These are phyloP conservation scores for Acer campestre DNA, from an alignment of 345 rosid species.

Conservation along the genomic window DNA sequence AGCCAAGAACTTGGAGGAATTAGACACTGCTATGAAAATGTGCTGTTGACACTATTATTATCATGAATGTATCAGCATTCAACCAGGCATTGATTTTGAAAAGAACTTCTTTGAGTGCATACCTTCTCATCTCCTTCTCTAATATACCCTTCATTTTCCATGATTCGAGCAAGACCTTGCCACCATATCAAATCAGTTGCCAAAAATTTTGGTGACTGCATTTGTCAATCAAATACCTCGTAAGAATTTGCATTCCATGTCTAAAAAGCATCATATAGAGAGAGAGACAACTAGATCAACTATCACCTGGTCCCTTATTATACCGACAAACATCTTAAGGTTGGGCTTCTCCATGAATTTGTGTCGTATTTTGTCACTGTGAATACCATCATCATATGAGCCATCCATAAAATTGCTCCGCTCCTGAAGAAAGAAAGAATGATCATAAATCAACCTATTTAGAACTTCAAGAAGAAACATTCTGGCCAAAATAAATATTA, in stretches of 20 bases:
- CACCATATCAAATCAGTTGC: slow-evolving; percentile 74
- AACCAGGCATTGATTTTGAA: slow-evolving; percentile 1
- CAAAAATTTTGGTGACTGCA: slow-evolving; percentile 58
- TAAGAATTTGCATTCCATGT: slow-evolving; percentile 7
- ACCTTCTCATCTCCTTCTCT: slow-evolving; percentile 68
- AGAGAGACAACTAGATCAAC: not conserved
- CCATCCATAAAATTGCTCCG: slow-evolving; percentile 28
- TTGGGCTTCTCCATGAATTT: slow-evolving; percentile 49
- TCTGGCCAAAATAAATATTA: not conserved
- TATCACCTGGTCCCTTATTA: slow-evolving; percentile 72
- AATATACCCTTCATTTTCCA: slow-evolving; percentile 78
- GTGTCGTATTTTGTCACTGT: slow-evolving; percentile 25
- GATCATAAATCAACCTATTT: not conserved
- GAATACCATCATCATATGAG: slow-evolving; percentile 45
- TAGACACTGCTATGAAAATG: not conserved
- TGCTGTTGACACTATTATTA: too few relatives aligned
- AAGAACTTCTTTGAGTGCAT: slow-evolving; percentile 1
- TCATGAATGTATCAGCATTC: slow-evolving; percentile 5
- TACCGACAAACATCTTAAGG: slow-evolving; percentile 56
- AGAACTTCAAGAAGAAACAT: too few relatives aligned
- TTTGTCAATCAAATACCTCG: slow-evolving; percentile 22
- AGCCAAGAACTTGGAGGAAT: not conserved
- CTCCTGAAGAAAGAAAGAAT: slow-evolving; percentile 27
- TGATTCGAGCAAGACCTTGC: slow-evolving; percentile 81
- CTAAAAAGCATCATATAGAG: not conserved